phyloP scores from a whole-genome alignment of 495 filamentous ascomycete genomes.

The Bacidia rubella region DNA sequence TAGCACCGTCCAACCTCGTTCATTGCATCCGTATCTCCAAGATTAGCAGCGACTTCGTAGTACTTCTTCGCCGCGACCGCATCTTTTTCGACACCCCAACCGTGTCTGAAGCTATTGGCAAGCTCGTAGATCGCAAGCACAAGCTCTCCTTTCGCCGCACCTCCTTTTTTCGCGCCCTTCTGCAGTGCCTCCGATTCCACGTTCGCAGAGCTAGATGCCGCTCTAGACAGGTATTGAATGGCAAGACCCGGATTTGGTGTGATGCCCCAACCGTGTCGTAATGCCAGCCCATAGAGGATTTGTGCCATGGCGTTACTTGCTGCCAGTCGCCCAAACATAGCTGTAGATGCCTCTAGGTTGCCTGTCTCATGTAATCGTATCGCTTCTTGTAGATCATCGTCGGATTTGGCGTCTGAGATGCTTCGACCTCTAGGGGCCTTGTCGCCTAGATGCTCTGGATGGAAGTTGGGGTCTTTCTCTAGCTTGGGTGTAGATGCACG shows the following conservation, averaged over 20 bases:
- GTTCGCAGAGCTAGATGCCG: constrained; percentile 79
- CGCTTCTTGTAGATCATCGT: constrained; percentile 83
- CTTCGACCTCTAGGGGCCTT: constrained; percentile 14
- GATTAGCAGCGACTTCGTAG: constrained; percentile 91
- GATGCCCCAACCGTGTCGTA: constrained; percentile 93
- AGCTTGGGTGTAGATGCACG: constrained; percentile 1
- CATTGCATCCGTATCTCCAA: constrained; percentile 96
- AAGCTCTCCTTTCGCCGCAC: constrained; percentile 89
- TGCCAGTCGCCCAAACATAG: constrained; percentile 76
- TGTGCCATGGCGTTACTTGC: constrained; percentile 81
- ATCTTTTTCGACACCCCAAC: constrained; percentile 87
- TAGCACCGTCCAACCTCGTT: constrained; percentile 96
- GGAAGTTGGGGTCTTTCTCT: background rate
- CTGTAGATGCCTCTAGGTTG: constrained; percentile 48
- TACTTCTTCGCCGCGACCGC: constrained; percentile 81
- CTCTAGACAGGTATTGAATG: constrained; percentile 69
- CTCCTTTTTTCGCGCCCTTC: constrained; percentile 83
- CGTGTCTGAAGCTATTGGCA: constrained; percentile 90
- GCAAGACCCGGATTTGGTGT: constrained; percentile 55
- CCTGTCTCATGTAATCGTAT: constrained; percentile 86
- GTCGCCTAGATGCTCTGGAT: constrained; percentile 5
- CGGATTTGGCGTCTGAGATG: constrained; percentile 28
- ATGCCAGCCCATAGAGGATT: constrained; percentile 86
- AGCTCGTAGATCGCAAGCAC: constrained; percentile 92
- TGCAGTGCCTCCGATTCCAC: constrained; percentile 72